Conservation (phyloP, 2,329 filamentous ascomycete species). For the Trichoderma simmonsii region DNA sequence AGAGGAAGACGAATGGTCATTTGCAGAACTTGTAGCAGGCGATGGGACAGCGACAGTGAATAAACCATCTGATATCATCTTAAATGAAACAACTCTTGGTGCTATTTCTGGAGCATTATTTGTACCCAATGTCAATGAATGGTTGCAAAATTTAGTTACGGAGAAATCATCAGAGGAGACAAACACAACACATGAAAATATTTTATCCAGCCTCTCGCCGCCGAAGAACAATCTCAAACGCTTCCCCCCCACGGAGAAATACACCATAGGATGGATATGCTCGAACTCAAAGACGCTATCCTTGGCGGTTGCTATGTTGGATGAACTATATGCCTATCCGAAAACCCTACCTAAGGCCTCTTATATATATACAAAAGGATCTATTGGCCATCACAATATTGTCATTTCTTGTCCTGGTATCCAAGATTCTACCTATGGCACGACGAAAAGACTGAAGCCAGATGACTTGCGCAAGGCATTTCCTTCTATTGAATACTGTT, state of each 20-base stretch:
- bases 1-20: neutral
- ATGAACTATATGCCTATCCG: neutral
- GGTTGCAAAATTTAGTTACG: neutral
- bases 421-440: rapidly evolving
- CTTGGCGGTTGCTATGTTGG: neutral
- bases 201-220: neutral
- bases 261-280: neutral
- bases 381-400: neutral
- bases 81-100: neutral
- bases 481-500: neutral
- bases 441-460: neutral
- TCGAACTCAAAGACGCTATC: neutral
- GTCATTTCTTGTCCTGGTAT: neutral
- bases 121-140: neutral
- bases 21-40: neutral
- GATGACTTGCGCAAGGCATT: neutral
- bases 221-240: neutral
- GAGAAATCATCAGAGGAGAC: neutral
- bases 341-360: neutral
- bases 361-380: neutral
- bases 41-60: neutral
- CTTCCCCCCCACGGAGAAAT: neutral
- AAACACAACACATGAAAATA: neutral
- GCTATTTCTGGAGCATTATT: neutral
- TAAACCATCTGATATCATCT: neutral